These are phyloP conservation scores for Metschnikowia baotianmanensis DNA, from an alignment of 805 yeast genomes.

Conservation along the genomic window DNA sequence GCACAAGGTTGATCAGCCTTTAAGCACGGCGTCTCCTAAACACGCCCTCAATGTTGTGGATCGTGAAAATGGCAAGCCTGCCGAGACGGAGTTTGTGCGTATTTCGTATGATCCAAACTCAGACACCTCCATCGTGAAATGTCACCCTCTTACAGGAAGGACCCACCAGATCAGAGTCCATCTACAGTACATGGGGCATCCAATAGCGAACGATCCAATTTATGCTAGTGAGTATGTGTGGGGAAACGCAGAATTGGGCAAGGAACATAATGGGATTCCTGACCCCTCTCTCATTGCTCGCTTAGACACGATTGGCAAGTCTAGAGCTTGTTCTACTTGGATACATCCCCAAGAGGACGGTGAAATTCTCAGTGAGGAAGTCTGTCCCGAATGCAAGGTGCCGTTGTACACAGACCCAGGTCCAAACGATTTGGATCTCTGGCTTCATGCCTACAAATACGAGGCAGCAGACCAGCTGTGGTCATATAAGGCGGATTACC, in stretches of 20 bases:
- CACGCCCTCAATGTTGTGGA: slow-evolving; percentile 60
- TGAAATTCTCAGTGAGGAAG: slow-evolving; percentile 57
- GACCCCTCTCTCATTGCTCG: slow-evolving; percentile 44
- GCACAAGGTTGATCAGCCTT: slow-evolving; percentile 61
- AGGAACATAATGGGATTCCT: slow-evolving; percentile 47
- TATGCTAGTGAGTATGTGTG: slow-evolving; percentile 77
- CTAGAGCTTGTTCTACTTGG: slow-evolving; percentile 67
- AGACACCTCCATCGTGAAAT: slow-evolving; percentile 66
- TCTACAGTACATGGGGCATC: slow-evolving; percentile 81
- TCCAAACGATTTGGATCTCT: slow-evolving; percentile 77
- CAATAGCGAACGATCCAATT: slow-evolving; percentile 90
- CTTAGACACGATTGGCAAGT: slow-evolving; percentile 69
- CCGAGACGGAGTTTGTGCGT: slow-evolving; percentile 67
- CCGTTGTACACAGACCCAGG: slow-evolving; percentile 86
- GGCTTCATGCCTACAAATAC: slow-evolving; percentile 89
- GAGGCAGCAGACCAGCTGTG: slow-evolving; percentile 57
- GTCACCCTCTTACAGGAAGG: slow-evolving; percentile 88
- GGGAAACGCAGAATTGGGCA: slow-evolving; percentile 70
- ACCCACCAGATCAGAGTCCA: slow-evolving; percentile 96
- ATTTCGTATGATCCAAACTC: slow-evolving; percentile 61
- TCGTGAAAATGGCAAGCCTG: slow-evolving; percentile 57
- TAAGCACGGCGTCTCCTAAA: slow-evolving; percentile 71
- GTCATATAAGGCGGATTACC: slow-evolving; percentile 73
- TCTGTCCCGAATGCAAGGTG: slow-evolving; percentile 65
- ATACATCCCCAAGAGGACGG: slow-evolving; percentile 57